Evolutionary conservation across 1,284 basidiomycete species (phyloP), one percentile per base, ranked within the genome.

Genomic region (Mycena sp.): DNA sequence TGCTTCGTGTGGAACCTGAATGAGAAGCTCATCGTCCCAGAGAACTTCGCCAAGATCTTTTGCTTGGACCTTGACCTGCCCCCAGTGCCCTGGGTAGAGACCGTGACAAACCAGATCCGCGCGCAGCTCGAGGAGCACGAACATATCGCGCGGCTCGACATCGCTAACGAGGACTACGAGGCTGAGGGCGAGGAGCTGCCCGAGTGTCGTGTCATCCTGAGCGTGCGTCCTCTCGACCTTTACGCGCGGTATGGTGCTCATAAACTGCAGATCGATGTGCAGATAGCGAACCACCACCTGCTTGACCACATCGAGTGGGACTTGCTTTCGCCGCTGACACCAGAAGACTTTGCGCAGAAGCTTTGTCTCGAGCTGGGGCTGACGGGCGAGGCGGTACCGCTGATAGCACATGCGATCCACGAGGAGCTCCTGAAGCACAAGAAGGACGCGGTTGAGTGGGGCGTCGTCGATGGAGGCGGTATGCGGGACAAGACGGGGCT

Each of bases 291-390:
- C 19, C 85, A 95, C 75, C 94, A 97, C 76, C 85, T 99, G 1
- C 84, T 92, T 61, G 97, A 99, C 79, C 93, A 96, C 68, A 94
- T 99, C 71, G 98, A 99, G 78, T 99, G 98, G 98, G 97, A 99
- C 77, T 85, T 99, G 7, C 87, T 95, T 30, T 98, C 96, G 0
- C 86, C 92, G 0, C 86, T 99, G 17, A 96, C 96, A 0, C 97
- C 97, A 0, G 92, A 97, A 73, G 83, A 82, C 1, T 99, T 99
- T 72, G 89, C 97, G 0, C 78, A 81, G 37, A 88, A 87, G 61
- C 90, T 98, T 51, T 95, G 93, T 72, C 77, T 85, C 37, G 97
- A 99, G 70, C 86, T 99, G 9, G 96, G 95, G 2, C 84, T 99
- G 1, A 85, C 91, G 0, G 93, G 94, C 28, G 95, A 98, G 75